Evolutionary conservation across 257 asterid species (phyloP).

Genomic region (Solanum chilense): DNA sequence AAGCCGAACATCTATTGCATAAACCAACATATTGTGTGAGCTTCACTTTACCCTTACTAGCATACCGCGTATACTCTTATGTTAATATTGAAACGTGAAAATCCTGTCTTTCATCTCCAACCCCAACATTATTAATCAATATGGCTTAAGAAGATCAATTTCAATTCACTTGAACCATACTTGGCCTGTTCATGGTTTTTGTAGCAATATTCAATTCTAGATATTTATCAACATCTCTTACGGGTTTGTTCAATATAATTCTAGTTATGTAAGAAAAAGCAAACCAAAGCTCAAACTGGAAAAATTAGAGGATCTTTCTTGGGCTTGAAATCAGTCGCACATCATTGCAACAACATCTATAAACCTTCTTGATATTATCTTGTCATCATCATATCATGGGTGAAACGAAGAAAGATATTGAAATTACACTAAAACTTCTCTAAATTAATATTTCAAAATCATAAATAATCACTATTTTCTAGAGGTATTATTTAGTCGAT

Average conservation of each 20-base stretch:
- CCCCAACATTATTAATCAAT: too few species aligned
- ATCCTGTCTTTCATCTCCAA: too few species aligned
- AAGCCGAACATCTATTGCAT: too few species aligned
- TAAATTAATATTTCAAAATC: too few species aligned
- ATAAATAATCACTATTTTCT: too few species aligned
- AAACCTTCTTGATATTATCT: background rate
- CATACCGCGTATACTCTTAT: too few species aligned
- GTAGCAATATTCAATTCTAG: background rate
- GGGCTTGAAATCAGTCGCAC: background rate
- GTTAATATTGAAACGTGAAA: too few species aligned
- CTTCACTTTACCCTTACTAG: too few species aligned
- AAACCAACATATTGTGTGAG: too few species aligned
- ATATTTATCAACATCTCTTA: background rate
- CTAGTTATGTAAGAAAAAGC: background rate
- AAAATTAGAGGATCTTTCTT: background rate
- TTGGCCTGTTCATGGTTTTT: background rate
- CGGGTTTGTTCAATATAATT: background rate
- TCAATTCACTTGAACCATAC: background rate
- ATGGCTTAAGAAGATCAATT: too few species aligned
- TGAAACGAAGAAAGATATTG: background rate
- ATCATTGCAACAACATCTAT: background rate
- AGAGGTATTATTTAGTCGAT: too few species aligned
- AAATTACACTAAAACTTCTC: background rate
- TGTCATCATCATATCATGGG: background rate
- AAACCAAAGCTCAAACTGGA: background rate